A percentile compares a stretch with the other conserved stretches of the same genome.
These are phyloP conservation scores for Puccinia triticina DNA, from an alignment of 1,284 basidiomycete genomes.

Conservation along the genomic window DNA sequence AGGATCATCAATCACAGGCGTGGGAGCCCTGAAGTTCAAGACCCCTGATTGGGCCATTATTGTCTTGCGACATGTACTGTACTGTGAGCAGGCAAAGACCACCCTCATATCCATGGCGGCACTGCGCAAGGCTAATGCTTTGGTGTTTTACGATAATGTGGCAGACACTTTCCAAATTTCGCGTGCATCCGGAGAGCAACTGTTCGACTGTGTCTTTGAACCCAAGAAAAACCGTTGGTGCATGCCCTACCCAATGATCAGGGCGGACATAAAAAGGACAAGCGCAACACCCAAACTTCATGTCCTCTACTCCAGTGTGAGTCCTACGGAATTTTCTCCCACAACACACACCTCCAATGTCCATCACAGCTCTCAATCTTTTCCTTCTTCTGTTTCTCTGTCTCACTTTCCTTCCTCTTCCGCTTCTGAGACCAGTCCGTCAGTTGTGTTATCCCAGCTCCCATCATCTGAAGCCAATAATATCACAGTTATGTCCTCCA, in stretches of 20 bases:
- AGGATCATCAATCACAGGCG: no score
- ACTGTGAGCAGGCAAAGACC: no score
- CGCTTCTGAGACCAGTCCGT: no score
- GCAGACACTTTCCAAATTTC: not conserved
- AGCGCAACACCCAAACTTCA: not conserved
- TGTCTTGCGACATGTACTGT: not conserved
- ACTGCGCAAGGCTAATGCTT: no score
- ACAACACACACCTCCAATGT: not conserved
- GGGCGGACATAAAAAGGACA: not conserved
- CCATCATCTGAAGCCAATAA: not conserved
- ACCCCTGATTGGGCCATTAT: no score
- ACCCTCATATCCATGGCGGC: no score
- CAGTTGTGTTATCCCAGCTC: no score
- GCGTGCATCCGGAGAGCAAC: not conserved
- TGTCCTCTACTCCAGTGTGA: not conserved
- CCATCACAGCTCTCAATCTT: no score
- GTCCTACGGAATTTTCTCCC: not conserved
- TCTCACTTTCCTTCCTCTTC: not conserved
- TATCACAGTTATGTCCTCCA: not conserved
- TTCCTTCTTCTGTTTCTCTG: no score
- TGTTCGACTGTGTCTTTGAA: no score
- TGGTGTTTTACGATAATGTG: no score
- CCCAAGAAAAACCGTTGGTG: not conserved
- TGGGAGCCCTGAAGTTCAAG: not conserved
- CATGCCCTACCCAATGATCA: not conserved